Evolutionary conservation across 352 stramenopile species (phyloP).

Genomic region (Globisporangium heterothallicum): DNA sequence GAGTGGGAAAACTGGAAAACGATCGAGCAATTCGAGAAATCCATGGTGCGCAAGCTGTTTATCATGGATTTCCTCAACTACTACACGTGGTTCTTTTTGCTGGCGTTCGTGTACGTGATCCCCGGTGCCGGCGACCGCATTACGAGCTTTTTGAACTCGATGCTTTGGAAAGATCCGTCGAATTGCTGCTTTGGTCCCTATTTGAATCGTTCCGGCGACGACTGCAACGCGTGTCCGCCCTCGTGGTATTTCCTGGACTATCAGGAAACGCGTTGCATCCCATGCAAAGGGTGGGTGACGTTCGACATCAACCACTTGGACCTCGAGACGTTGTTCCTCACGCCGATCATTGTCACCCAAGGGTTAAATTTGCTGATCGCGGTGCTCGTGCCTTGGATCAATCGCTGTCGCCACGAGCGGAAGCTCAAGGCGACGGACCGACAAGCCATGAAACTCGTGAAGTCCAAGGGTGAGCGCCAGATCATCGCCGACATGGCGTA

Average conservation of each 20-base stretch:
- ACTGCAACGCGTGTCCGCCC: constrained; percentile 53
- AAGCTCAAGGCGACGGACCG: constrained; percentile 44
- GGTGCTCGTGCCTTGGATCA: constrained; percentile 65
- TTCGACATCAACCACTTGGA: constrained; percentile 82
- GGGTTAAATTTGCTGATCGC: constrained; percentile 69
- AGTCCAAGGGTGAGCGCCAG: constrained; percentile 51
- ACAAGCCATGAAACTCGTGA: constrained; percentile 62
- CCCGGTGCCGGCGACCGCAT: constrained; percentile 74
- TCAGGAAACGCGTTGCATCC: constrained; percentile 45
- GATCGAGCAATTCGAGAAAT: constrained; percentile 76
- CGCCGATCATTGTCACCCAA: constrained; percentile 78
- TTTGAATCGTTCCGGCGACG: constrained; percentile 34
- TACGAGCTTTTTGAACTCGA: constrained; percentile 71
- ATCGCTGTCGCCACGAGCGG: constrained; percentile 65
- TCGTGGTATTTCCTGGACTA: constrained; percentile 44
- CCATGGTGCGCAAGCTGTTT: constrained; percentile 75
- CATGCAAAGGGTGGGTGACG: constrained; percentile 69
- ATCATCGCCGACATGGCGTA: constrained; percentile 65
- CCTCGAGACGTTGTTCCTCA: constrained; percentile 76
- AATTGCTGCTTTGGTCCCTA: constrained; percentile 85
- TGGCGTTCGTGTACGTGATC: constrained; percentile 85
- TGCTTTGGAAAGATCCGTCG: constrained; percentile 68
- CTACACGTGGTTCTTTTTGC: constrained; percentile 85
- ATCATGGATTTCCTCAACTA: constrained; percentile 87
- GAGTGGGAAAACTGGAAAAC: constrained; percentile 87